Percentiles rank a stretch among this genome's conserved stretches.
Evolutionary conservation across 2,329 filamentous ascomycete genomes (phyloP).

Genomic region (Aspergillus felis): DNA sequence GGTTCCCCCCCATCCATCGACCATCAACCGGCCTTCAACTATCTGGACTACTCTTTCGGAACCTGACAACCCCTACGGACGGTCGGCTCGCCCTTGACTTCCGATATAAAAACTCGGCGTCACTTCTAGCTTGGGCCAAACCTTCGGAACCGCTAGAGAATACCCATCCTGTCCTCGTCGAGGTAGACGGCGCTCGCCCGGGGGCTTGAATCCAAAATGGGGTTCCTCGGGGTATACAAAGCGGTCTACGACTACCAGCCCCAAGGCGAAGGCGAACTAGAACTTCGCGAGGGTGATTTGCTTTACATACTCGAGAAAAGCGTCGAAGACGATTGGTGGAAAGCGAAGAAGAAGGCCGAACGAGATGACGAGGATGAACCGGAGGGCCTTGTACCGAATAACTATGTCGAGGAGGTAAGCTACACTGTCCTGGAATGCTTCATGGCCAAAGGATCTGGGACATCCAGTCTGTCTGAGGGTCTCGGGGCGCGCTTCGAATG

Average conservation of each 20-base stretch:
- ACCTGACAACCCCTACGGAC: neutral
- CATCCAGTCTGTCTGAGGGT: neutral
- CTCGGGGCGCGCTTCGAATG: neutral
- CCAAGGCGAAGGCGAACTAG: slow-evolving; percentile 79
- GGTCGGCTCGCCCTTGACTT: neutral
- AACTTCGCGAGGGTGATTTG: slow-evolving; percentile 79
- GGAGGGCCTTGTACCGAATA: slow-evolving; percentile 83
- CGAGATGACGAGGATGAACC: slow-evolving; percentile 86
- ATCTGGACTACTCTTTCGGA: slow-evolving; percentile 3
- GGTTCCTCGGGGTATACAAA: slow-evolving; percentile 85
- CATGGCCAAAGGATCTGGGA: neutral
- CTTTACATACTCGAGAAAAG: slow-evolving; percentile 86
- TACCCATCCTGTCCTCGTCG: neutral
- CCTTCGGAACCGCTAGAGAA: neutral
- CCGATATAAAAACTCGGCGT: neutral
- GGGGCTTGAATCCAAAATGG: slow-evolving; percentile 55
- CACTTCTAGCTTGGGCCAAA: neutral
- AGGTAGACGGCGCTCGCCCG: neutral
- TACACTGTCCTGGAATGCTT: neutral
- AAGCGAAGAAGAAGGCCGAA: slow-evolving; percentile 83
- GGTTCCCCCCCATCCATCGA: slow-evolving; percentile 14
- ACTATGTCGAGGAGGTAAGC: slow-evolving; percentile 89
- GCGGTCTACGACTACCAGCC: slow-evolving; percentile 91
- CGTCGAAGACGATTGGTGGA: slow-evolving; percentile 85
- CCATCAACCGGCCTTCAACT: slow-evolving; percentile 10